These are phyloP conservation scores for Xylaria castorea DNA, from an alignment of 495 filamentous ascomycete genomes.

Conservation along the genomic window DNA sequence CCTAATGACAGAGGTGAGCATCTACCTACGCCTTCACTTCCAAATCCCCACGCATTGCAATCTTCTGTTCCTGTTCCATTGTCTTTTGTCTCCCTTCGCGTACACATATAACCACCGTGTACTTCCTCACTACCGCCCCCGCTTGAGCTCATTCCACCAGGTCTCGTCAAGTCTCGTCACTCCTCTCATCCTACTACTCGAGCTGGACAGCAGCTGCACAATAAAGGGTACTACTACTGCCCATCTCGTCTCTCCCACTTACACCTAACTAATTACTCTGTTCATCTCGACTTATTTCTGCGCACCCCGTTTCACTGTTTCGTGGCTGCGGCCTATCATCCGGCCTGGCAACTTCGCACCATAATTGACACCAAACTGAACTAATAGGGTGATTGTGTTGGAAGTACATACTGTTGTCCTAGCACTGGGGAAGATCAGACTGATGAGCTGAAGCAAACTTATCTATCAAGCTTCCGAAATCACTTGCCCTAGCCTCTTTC, in stretches of 20 bases:
- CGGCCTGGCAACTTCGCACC: neutral
- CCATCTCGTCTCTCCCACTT: neutral
- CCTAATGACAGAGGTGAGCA: neutral
- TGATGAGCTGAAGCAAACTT: neutral
- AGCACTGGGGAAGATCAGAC: neutral
- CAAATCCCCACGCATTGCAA: neutral
- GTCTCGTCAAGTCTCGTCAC: neutral
- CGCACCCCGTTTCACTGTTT: neutral
- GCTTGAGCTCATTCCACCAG: neutral
- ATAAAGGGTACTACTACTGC: conserved; percentile 13
- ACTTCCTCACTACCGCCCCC: neutral
- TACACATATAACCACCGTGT: neutral
- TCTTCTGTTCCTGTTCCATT: neutral
- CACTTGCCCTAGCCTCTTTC: neutral
- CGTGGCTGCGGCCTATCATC: neutral
- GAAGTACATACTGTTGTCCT: neutral
- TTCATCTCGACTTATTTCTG: neutral
- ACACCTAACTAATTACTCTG: neutral
- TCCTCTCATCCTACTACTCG: neutral
- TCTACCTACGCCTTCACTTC: neutral
- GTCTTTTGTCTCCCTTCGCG: neutral
- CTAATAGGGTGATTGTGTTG: neutral
- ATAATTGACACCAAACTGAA: neutral
- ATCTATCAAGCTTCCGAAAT: neutral
- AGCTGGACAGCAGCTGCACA: neutral